Evolutionary conservation across 1,139 yeast species (phyloP).

Genomic region (Pichia sp.): DNA sequence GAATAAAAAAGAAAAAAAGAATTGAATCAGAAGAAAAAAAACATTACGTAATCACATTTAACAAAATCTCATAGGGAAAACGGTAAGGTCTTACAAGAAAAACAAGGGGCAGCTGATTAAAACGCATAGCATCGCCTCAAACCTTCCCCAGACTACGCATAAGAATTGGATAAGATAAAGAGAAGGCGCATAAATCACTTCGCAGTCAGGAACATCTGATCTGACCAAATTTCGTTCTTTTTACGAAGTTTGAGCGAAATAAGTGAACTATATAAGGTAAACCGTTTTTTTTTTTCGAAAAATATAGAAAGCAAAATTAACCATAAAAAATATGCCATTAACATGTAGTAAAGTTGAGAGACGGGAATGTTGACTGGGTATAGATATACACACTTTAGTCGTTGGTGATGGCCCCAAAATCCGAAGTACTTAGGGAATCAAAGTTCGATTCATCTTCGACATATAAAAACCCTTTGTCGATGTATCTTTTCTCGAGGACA

Average conservation of each 20-base stretch:
- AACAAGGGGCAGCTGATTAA: too few relatives aligned
- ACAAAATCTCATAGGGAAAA: too few relatives aligned
- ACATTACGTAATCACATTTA: not conserved
- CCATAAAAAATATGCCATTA: not conserved
- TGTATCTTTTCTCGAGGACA: constrained; percentile 10
- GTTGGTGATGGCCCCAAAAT: not conserved
- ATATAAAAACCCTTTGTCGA: not conserved
- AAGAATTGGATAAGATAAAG: too few relatives aligned
- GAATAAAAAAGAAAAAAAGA: not conserved
- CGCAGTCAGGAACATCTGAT: too few relatives aligned
- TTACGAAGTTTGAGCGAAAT: too few relatives aligned
- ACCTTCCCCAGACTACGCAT: too few relatives aligned
- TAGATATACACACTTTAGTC: not conserved
- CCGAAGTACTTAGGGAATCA: not conserved
- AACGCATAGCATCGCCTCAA: too few relatives aligned
- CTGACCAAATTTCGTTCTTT: too few relatives aligned
- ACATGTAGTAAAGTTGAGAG: not conserved
- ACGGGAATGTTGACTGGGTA: not conserved
- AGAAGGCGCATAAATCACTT: too few relatives aligned
- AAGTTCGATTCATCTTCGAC: constrained; percentile 4
- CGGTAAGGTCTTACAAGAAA: too few relatives aligned
- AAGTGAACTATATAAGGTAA: not conserved
- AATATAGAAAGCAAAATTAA: not conserved
- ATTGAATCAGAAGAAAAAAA: not conserved
- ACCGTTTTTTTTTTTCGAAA: not conserved